phyloP scores from a whole-genome alignment of 306 rosid species.

The Inga laurina region DNA sequence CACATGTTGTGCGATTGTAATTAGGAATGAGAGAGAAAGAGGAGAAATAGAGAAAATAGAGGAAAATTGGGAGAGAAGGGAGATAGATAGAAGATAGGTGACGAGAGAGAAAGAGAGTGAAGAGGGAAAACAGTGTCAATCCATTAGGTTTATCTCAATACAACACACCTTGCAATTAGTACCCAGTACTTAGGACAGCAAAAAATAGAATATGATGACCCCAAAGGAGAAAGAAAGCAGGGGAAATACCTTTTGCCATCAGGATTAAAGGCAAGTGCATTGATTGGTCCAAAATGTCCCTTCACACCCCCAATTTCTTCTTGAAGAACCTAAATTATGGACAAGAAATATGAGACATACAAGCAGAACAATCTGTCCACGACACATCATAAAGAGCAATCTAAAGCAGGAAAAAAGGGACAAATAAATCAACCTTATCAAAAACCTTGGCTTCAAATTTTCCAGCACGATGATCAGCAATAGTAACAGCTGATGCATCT shows the following conservation, averaged over 20 bases:
- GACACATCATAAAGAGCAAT: not conserved
- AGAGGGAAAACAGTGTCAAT: no score
- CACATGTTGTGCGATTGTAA: no score
- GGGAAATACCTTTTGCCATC: constrained; percentile 81
- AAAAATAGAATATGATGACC: not conserved
- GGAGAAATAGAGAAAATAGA: no score
- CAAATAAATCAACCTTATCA: constrained; percentile 58
- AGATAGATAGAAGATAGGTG: no score
- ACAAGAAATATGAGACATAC: constrained; percentile 15
- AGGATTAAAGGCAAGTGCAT: constrained; percentile 93
- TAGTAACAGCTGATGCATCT: constrained; percentile 88
- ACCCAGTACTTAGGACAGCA: not conserved
- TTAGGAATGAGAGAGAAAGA: no score
- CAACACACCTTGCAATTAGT: no score
- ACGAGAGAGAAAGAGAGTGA: no score
- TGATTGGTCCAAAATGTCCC: constrained; percentile 97
- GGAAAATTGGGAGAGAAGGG: no score
- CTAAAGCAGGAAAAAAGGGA: not conserved
- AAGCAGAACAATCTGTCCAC: not conserved
- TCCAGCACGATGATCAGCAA: constrained; percentile 91
- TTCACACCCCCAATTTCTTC: constrained; percentile 98
- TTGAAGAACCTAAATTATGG: constrained; percentile 71
- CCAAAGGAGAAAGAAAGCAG: not conserved
- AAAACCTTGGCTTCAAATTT: constrained; percentile 91
- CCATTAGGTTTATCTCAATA: no score